Percentiles rank a stretch among this genome's conserved stretches.
phyloP scores from a whole-genome alignment of 2,329 filamentous ascomycete genomes.

The Trichoderma atroviride region DNA sequence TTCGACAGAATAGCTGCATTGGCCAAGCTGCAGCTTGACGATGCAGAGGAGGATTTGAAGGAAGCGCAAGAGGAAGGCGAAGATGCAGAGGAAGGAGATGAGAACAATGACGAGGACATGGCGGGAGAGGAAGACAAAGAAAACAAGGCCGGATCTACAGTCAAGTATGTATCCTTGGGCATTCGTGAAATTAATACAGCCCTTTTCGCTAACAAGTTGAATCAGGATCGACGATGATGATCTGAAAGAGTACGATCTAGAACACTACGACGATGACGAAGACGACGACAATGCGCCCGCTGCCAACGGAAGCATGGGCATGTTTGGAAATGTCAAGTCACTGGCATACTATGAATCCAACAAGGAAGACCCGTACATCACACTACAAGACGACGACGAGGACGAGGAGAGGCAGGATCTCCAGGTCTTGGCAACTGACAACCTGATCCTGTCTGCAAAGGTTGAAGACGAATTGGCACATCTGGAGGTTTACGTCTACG shows the following conservation, averaged over 20 bases:
- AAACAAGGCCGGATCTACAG: conserved; percentile 38
- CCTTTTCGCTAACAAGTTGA: conserved; percentile 29
- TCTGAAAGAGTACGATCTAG: conserved; percentile 92
- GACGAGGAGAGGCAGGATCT: conserved; percentile 92
- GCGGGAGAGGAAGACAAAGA: conserved; percentile 29
- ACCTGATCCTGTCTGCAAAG: conserved; percentile 87
- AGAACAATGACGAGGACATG: conserved; percentile 32
- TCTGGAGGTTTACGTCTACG: conserved; percentile 95
- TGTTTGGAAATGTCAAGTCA: conserved; percentile 94
- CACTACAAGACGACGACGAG: conserved; percentile 69
- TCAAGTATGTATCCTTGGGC: conserved; percentile 39
- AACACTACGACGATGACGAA: conserved; percentile 94
- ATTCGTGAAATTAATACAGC: background rate
- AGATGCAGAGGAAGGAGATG: conserved; percentile 25
- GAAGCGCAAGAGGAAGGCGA: conserved; percentile 60
- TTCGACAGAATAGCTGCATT: conserved; percentile 74
- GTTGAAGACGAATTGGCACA: conserved; percentile 97
- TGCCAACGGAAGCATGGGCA: conserved; percentile 72
- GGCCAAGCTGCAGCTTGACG: conserved; percentile 80
- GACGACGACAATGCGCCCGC: conserved; percentile 51
- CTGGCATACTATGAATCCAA: conserved; percentile 93
- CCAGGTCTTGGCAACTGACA: conserved; percentile 90
- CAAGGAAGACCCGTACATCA: conserved; percentile 95
- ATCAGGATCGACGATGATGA: conserved; percentile 73
- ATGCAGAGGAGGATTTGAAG: conserved; percentile 83